Conservation (phyloP, 2,329 filamentous ascomycete genomes). For the Colletotrichum coccodes region DNA sequence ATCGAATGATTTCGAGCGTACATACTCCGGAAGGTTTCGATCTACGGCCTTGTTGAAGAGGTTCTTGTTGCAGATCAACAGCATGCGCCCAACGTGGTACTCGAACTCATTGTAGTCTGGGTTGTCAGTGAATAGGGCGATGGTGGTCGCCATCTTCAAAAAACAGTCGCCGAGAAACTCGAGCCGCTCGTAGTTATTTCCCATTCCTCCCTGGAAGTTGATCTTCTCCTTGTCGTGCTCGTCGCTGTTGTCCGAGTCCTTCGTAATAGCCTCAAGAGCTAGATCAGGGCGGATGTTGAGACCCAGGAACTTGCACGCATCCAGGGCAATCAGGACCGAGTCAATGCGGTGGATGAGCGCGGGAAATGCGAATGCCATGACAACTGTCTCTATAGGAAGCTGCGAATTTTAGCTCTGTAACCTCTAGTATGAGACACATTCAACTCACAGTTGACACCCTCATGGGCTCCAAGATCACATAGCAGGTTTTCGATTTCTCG, state of each 20-base stretch:
- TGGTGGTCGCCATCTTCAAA: slow-evolving; percentile 94
- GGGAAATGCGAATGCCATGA: slow-evolving; percentile 80
- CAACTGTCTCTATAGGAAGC: slow-evolving; percentile 76
- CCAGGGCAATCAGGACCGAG: slow-evolving; percentile 80
- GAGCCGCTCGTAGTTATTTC: slow-evolving; percentile 91
- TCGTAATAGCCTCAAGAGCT: slow-evolving; percentile 90
- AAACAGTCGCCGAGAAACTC: slow-evolving; percentile 96
- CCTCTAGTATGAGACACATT: neutral
- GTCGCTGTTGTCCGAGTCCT: slow-evolving; percentile 87
- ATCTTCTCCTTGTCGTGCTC: slow-evolving; percentile 75
- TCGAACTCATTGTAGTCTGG: slow-evolving; percentile 85
- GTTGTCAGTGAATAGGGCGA: slow-evolving; percentile 82
- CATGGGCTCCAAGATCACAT: slow-evolving; percentile 81
- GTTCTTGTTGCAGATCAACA: slow-evolving; percentile 90
- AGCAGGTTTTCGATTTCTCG: slow-evolving; percentile 60
- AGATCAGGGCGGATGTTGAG: slow-evolving; percentile 73
- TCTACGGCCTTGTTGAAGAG: slow-evolving; percentile 81
- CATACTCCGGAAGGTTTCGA: slow-evolving; percentile 74
- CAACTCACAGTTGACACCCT: slow-evolving; percentile 77
- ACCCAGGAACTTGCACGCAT: slow-evolving; percentile 74
- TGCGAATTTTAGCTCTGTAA: slow-evolving; percentile 45
- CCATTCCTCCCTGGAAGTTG: slow-evolving; percentile 87
- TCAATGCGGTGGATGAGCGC: slow-evolving; percentile 88
- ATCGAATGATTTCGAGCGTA: slow-evolving; percentile 86
- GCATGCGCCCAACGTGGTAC: slow-evolving; percentile 91